Evolutionary conservation across 2,329 filamentous ascomycete genomes (phyloP).

Genomic region (Alternaria tenuissima): DNA sequence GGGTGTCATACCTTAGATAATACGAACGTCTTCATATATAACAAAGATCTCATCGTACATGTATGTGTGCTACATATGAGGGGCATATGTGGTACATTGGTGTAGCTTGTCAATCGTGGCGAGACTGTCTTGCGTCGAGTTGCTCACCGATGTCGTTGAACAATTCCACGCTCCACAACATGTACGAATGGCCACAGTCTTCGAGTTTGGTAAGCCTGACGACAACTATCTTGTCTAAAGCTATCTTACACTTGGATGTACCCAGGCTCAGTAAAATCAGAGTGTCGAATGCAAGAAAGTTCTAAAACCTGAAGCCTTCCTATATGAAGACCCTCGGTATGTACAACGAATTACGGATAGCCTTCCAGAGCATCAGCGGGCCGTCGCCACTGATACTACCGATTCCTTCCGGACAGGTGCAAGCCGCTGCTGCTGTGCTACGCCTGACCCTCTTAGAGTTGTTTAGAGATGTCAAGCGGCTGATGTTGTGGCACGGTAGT

Average conservation of each 20-base stretch:
- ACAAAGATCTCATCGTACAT: not conserved
- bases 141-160: constrained; percentile 8
- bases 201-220: not conserved
- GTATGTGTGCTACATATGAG: not conserved
- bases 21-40: not conserved
- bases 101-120: constrained; percentile 14
- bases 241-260: constrained; percentile 4
- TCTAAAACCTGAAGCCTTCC: not conserved
- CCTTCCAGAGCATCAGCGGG: not conserved
- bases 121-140: constrained; percentile 13
- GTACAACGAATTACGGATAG: not conserved
- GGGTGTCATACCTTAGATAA: not conserved
- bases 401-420: not conserved
- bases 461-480: constrained; percentile 5
- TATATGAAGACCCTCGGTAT: not conserved
- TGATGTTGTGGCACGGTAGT: constrained; percentile 6
- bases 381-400: not conserved
- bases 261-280: not conserved
- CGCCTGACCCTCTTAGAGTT: constrained; percentile 11
- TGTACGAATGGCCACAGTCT: constrained; percentile 1
- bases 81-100: constrained; percentile 15
- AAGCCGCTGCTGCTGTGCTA: constrained; percentile 11
- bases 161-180: constrained; percentile 16
- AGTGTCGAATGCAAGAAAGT: not conserved
- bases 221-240: not conserved